Evolutionary conservation across 1,284 basidiomycete genomes (phyloP).

Genomic region (Singerocomus inundabilis): DNA sequence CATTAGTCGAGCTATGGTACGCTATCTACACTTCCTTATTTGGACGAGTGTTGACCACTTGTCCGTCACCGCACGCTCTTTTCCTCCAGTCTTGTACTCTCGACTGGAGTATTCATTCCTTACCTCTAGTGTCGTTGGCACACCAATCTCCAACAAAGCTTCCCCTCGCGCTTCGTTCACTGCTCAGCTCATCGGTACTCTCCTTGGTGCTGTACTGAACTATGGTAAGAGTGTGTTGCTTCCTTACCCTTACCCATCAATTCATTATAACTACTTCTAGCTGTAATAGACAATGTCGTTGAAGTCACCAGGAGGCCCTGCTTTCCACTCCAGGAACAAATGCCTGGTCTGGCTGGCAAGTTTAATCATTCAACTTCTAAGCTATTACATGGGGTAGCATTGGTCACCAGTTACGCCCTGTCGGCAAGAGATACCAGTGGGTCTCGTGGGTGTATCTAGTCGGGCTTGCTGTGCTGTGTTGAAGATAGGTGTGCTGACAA

Average conservation of each 20-base stretch:
- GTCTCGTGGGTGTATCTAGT: slow-evolving; percentile 56
- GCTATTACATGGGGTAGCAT: slow-evolving; percentile 69
- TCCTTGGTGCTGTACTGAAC: slow-evolving; percentile 50
- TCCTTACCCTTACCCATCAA: neutral
- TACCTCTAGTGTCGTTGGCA: too few species aligned
- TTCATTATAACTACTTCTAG: slow-evolving; percentile 9
- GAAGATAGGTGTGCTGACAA: too few species aligned
- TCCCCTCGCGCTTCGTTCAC: slow-evolving; percentile 64
- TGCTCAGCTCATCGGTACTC: slow-evolving; percentile 55
- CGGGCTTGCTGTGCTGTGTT: slow-evolving; percentile 54
- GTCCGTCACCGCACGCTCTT: too few species aligned
- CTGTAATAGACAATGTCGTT: slow-evolving; percentile 60
- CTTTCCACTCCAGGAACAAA: slow-evolving; percentile 49
- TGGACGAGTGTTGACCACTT: too few species aligned
- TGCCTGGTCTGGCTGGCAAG: slow-evolving; percentile 61
- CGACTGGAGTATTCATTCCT: too few species aligned
- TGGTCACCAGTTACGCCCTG: slow-evolving; percentile 54
- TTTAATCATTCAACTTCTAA: slow-evolving; percentile 58
- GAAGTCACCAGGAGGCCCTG: slow-evolving; percentile 52
- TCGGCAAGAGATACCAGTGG: slow-evolving; percentile 54
- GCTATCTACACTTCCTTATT: too few species aligned
- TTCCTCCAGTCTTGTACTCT: too few species aligned
- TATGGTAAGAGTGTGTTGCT: slow-evolving; percentile 38
- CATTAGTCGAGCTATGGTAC: too few species aligned
- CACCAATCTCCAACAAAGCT: too few species aligned